Evolutionary conservation across 2,329 filamentous ascomycete species (phyloP), one percentile per base, ranked within the genome.

Genomic region (Neofusicoccum cordaticola): DNA sequence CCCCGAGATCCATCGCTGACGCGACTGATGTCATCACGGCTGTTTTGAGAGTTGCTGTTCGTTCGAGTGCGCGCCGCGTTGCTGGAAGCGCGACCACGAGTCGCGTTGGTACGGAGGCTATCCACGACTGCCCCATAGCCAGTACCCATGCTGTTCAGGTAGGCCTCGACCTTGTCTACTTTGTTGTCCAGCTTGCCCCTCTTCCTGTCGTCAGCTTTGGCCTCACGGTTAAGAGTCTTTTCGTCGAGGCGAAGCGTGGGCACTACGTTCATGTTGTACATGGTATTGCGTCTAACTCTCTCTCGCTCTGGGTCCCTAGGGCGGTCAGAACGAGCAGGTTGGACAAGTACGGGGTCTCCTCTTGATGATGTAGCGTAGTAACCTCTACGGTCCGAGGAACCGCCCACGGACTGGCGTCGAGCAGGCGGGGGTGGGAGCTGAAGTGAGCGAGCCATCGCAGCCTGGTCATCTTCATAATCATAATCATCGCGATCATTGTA

Each of bases 1-100:
- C 41, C 50, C 34, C 62, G 51, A 27, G 60, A 31, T n/a, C 48
- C 50, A 19, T 64, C 62, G 19, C 62, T 64, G 4, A 64, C 37
- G 7, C 52, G 62, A 52, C 62, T 64, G 4, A n/a, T 44, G 17
- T 53, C 61, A 15, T 63, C 61, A 13, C 13, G 41, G 4, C 61
- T 50, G 19, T 63, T 27, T 15, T 53, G 61, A 17, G 61, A 63
- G 39, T 45, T 35, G n/a, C 50, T 47, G 17, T 27, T 53, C 19
- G 50, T n/a, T 37, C 48, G 50, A 31, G 31, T 37, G 12, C 52
- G 62, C 7, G 19, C n/a, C 6, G 31, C 62, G 37, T 56, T 64
- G 34, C 62, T 64, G n/a, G 42, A 44, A 39, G 62, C 42, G 9
- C 62, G 62, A 5, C 52, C 44, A 22, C 51, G 51, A n/a, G 45